Base-by-base conservation (phyloP, 148 eudicot genomes). In the Bassia scoparia region DNA sequence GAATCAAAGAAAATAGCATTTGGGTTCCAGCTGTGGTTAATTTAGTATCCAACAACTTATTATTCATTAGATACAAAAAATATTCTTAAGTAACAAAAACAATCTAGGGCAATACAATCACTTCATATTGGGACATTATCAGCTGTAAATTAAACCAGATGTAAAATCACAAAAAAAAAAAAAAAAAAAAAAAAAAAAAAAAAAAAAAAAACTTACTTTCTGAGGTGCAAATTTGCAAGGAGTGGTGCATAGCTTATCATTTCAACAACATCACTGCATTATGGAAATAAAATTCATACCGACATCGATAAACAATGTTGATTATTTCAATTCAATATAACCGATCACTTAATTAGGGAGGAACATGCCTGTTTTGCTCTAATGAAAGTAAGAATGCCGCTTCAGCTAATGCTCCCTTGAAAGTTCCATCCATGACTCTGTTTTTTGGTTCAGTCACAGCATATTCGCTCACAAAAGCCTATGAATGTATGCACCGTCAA, bases 191-290 rank as follows among this genome's bases (percentile, higher is more conserved):
- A 37, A 37, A 3, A 37, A 37, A 37, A 3, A 37, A 37, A 37
- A 3, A 37, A 37, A 41, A 0, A 7, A 53, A 27, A 27, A 48
- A 21, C 37, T n/a, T 83, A 87, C 91, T 49, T 34, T 76, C 79
- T 54, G 64, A 89, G 84, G 38, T 89, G 83, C 54, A 38, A 74
- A 72, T 94, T 86, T 58, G 79, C 88, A 74, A 94, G 89, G 9
- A 94, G 84, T 49, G 96, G 98, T 5, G 98, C 98, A 26, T 89
- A 88, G 85, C 97, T 87, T 70, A 93, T 91, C 97, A 94, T 91
- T 64, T 81, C 93, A 50, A 94, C 96, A 67, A 84, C 70, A 69
- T 94, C 98, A 76, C 98, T 91, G 93, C 87, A 81, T 71, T 67
- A 76, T 18, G 3, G 24, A 52, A 0, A 21, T 20, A 21, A 52